These are phyloP conservation scores for Aspergillus alliaceus DNA, from an alignment of 2,329 filamentous ascomycete species.

Conservation along the genomic window DNA sequence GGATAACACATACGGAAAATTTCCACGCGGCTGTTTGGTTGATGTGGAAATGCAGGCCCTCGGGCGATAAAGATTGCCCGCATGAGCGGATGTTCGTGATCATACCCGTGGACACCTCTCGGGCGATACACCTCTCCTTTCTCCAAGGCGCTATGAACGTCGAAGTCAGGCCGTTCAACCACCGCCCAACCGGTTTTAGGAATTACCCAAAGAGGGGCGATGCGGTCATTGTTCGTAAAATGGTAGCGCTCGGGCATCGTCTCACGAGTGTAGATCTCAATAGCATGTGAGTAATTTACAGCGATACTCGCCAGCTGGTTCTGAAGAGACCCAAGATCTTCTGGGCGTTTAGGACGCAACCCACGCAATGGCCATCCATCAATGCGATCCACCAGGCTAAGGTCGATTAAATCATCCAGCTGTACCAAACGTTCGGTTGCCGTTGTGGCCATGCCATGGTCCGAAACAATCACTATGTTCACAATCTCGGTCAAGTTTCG, in stretches of 20 bases:
- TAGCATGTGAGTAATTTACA: constrained; percentile 58
- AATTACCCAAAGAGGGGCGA: constrained; percentile 92
- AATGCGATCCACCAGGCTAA: constrained; percentile 72
- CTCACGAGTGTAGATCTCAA: constrained; percentile 82
- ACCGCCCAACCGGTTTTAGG: constrained; percentile 93
- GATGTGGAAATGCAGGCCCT: constrained; percentile 87
- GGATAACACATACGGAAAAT: constrained; percentile 68
- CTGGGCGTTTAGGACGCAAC: constrained; percentile 71
- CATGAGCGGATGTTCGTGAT: constrained; percentile 94
- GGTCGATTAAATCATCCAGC: constrained; percentile 83
- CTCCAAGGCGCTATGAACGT: constrained; percentile 66
- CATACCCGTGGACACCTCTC: constrained; percentile 87
- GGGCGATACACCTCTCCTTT: constrained; percentile 72
- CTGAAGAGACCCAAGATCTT: constrained; percentile 68
- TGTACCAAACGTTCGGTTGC: constrained; percentile 78
- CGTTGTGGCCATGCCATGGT: constrained; percentile 97
- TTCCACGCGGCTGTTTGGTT: constrained; percentile 74
- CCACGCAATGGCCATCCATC: constrained; percentile 96
- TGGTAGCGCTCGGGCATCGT: constrained; percentile 94
- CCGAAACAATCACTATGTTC: constrained; percentile 93
- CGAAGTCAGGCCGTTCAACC: constrained; percentile 75
- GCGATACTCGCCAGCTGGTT: constrained; percentile 56
- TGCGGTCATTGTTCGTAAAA: constrained; percentile 82
- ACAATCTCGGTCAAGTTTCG: constrained; percentile 87
- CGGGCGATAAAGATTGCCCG: constrained; percentile 90